Evolutionary conservation across 768 basidiomycete genomes (phyloP), one percentile per base, ranked within the genome.

Genomic region (Plicaturopsis crispa): DNA sequence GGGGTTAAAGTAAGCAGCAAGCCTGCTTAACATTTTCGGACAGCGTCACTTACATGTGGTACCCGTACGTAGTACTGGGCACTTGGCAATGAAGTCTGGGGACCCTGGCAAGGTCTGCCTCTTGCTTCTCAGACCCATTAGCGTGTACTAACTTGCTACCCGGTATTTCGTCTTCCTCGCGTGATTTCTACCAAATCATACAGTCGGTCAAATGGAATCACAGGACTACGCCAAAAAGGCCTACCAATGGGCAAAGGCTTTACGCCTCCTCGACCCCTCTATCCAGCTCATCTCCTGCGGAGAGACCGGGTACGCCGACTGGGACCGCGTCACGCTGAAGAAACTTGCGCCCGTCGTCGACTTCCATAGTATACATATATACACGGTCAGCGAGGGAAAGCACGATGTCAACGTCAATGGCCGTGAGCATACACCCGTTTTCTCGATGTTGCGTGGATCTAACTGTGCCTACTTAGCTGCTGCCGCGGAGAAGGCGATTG

Each of bases 171-270:
- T n/a, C n/a, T n/a, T n/a, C n/a, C n/a, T n/a, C n/a, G n/a, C n/a
- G n/a, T n/a, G n/a, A n/a, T n/a, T n/a, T n/a, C n/a, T n/a, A n/a
- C n/a, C n/a, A n/a, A n/a, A n/a, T n/a, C n/a, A n/a, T n/a, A 10
- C 14, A 65, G 72, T 80, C 4, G 75, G 76, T 12, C 73, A 78
- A 47, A 67, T 75, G 62, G 65, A 65, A 10, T 66, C 73, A 0
- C 54, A 59, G 16, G 76, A 74, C 35, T 79, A 79, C 50, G 68
- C 70, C 19, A 67, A 69, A 46, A 70, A 65, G 36, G 76, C 75
- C 0, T 70, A 60, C 33, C 73, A 72, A 43, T 80, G 78, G 78
- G 75, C 75, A 2, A 76, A 78, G 48, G 76, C 73, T 0, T 57
- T 80, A 17, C 62, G 63, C 19, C 59, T 78, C 1, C 66, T 79